Conservation (phyloP, 495 filamentous ascomycete genomes). For the Penicillium salamii region DNA sequence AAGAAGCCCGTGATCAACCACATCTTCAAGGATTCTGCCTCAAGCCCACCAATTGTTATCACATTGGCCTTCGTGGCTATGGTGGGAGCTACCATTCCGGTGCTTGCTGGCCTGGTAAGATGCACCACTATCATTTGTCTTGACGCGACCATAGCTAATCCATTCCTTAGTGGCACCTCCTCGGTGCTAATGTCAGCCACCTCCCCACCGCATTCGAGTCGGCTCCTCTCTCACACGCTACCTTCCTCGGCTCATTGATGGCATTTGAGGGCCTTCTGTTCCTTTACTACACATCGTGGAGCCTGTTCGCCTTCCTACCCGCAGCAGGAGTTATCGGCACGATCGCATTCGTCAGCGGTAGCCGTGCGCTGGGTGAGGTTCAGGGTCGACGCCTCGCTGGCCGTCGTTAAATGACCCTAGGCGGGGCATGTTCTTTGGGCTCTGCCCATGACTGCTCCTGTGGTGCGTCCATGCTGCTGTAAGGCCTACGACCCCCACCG, state of each 20-base stretch:
- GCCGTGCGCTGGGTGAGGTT: slow-evolving; percentile 88
- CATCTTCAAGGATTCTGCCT: slow-evolving; percentile 77
- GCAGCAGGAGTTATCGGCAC: slow-evolving; percentile 62
- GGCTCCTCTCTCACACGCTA: slow-evolving; percentile 72
- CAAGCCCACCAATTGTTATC: slow-evolving; percentile 78
- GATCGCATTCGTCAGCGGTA: slow-evolving; percentile 82
- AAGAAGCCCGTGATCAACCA: slow-evolving; percentile 84
- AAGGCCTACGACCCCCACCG: not conserved
- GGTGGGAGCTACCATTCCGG: slow-evolving; percentile 67
- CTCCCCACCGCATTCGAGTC: slow-evolving; percentile 66
- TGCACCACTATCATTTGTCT: not conserved
- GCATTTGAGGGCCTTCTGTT: slow-evolving; percentile 90
- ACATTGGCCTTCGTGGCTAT: slow-evolving; percentile 73
- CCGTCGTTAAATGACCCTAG: slow-evolving; percentile 54
- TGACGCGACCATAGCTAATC: slow-evolving; percentile 9
- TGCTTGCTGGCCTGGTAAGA: slow-evolving; percentile 69
- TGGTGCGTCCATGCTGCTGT: not conserved
- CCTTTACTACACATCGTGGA: slow-evolving; percentile 93
- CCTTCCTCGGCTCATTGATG: slow-evolving; percentile 81
- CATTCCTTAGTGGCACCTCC: slow-evolving; percentile 61
- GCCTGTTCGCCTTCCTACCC: slow-evolving; percentile 84
- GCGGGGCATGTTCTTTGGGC: not conserved
- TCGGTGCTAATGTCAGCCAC: slow-evolving; percentile 85
- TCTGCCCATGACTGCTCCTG: not conserved
- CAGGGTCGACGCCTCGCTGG: slow-evolving; percentile 81